Percentiles rank a stretch among this genome's conserved stretches.
These are phyloP conservation scores for Fusarium chlamydosporum DNA, from an alignment of 2,329 filamentous ascomycete genomes.

Conservation along the genomic window DNA sequence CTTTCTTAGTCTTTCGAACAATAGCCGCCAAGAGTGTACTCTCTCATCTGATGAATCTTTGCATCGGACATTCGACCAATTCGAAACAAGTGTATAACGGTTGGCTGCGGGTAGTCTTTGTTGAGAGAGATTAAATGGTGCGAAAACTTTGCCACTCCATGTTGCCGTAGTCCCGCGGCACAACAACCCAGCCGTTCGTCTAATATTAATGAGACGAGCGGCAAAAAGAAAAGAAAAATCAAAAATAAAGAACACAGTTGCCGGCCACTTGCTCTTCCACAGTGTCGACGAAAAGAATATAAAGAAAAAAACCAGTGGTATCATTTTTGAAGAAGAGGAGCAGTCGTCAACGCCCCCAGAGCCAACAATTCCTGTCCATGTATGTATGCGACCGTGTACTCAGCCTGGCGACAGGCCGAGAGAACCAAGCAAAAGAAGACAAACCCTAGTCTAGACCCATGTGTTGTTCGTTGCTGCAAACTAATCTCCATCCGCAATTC, in stretches of 20 bases:
- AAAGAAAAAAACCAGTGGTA: constrained; percentile 46
- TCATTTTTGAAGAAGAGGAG: constrained; percentile 49
- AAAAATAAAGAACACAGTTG: not conserved
- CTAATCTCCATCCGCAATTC: constrained; percentile 20
- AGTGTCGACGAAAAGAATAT: constrained; percentile 25
- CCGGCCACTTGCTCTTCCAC: constrained; percentile 16
- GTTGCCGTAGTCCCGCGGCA: not conserved
- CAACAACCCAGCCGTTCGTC: constrained; percentile 21
- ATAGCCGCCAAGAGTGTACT: constrained; percentile 7
- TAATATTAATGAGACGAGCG: constrained; percentile 25
- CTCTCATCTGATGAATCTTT: constrained; percentile 8
- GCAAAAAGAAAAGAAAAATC: constrained; percentile 14
- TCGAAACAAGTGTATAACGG: constrained; percentile 6
- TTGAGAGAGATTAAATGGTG: not conserved
- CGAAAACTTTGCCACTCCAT: constrained; percentile 2
- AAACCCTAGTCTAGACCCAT: constrained; percentile 48
- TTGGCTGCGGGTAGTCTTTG: not conserved
- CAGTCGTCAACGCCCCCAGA: constrained; percentile 46
- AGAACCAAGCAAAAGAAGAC: constrained; percentile 44
- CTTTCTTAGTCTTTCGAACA: constrained; percentile 1
- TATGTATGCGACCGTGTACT: constrained; percentile 47
- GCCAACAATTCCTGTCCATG: constrained; percentile 43
- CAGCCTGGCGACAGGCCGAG: constrained; percentile 47
- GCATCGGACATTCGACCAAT: constrained; percentile 4
- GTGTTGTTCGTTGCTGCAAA: constrained; percentile 34